Base-by-base conservation (phyloP, 129 eudicot genomes). In the Saussurea involucrata region DNA sequence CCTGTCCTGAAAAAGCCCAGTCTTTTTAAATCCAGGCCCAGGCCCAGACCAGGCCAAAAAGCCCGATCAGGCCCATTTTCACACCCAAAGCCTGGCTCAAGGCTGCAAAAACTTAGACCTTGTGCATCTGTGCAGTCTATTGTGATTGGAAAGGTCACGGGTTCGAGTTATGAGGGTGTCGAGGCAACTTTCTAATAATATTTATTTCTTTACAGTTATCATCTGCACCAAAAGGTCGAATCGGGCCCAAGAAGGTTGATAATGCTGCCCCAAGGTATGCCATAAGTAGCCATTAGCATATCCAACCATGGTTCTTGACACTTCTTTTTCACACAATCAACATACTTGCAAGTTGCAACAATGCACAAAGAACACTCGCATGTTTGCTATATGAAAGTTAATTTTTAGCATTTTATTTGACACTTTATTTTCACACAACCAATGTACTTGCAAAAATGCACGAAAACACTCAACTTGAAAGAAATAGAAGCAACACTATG, bases 221-320 rank as follows among this genome's bases (percentile, higher is more conserved):
- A 68, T 86, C 97, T 15, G 96, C 96, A 6, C 97, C 97, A 24
- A 92, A 92, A 88, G 97, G 97, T 21, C 83, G 90, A 44, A 86
- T 92, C 58, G 92, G 85, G 68, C 86, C 96, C 74, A 92, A 92
- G 89, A 89, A 89, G 71, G 88, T 82, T 72, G 92, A 89, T 27
- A 84, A 71, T 31, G 86, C 85, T 76, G 87, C 37, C 58, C 92
- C 96, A 18, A 88, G 97, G 97, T 91, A 88, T 75, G 68, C 44
- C 40, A 22, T 21, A 64, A 60, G 37, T 34, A 68, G 28, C 24
- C 29, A 76, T 63, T 32, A 21, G 15, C 58, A 57, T 8, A 75
- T 40, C 64, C 10, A 49, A 3, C 55, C 29, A 2, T 42, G 22
- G 22, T 55, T 9, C 63, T 55, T 55, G 63, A 55, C 24, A 55